Evolutionary conservation across 495 filamentous ascomycete species (phyloP).

Genomic region (Peziza echinospora): DNA sequence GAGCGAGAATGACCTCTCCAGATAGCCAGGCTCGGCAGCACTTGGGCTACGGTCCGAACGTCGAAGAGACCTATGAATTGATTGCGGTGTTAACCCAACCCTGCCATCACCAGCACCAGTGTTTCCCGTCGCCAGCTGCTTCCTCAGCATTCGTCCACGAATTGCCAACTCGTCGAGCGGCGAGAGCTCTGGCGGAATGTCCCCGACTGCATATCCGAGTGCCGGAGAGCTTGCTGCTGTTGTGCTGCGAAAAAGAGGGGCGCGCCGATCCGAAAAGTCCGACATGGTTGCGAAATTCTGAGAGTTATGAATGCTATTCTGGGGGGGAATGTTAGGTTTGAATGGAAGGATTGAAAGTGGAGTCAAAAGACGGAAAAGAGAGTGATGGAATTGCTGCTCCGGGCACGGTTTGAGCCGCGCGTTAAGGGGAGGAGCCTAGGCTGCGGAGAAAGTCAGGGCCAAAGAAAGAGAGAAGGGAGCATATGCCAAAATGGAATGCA

Average conservation of each 20-base stretch:
- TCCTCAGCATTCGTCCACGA: slow-evolving; percentile 70
- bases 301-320: too few relatives aligned
- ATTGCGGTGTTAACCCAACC: slow-evolving; percentile 64
- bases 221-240: background rate
- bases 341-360: too few relatives aligned
- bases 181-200: slow-evolving; percentile 75
- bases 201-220: slow-evolving; percentile 41
- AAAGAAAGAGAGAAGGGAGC: too few relatives aligned
- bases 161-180: slow-evolving; percentile 85
- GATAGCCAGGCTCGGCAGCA: slow-evolving; percentile 4
- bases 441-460: too few relatives aligned
- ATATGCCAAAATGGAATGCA: too few relatives aligned
- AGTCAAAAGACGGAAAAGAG: too few relatives aligned
- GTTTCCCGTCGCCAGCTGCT: slow-evolving; percentile 56
- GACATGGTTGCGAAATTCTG: too few relatives aligned
- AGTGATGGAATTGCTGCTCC: too few relatives aligned
- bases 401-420: too few relatives aligned
- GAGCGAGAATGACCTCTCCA: slow-evolving; percentile 26
- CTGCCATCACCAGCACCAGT: slow-evolving; percentile 45
- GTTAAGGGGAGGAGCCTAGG: too few relatives aligned
- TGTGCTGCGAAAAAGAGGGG: background rate
- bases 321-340: too few relatives aligned
- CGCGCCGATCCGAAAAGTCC: background rate
- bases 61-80: slow-evolving; percentile 45
- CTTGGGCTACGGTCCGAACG: slow-evolving; percentile 22